Conservation (phyloP, 176 grass and related monocot genomes). For the Tillandsia leiboldiana region DNA sequence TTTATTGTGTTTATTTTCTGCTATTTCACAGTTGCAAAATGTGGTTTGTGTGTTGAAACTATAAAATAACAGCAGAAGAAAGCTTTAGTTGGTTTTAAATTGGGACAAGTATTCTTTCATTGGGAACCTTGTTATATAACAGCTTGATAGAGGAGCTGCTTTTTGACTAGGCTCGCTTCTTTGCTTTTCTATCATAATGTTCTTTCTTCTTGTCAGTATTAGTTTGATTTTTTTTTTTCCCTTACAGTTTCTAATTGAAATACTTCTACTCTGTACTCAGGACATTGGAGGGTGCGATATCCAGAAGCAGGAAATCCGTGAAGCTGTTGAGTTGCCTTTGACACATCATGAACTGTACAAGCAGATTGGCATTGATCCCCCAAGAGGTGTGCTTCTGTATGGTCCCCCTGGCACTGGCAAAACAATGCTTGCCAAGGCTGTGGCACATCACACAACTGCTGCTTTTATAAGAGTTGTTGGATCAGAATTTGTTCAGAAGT, state of each 20-base stretch:
- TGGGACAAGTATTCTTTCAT: not conserved
- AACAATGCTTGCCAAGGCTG: conserved; percentile 96
- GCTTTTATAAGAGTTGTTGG: conserved; percentile 94
- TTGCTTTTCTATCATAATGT: not conserved
- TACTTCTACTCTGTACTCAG: conserved; percentile 35
- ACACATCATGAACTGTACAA: conserved; percentile 94
- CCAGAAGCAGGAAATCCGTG: conserved; percentile 95
- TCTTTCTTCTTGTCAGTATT: not conserved
- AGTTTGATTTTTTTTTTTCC: not conserved
- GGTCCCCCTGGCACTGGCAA: conserved; percentile 90
- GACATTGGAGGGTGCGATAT: conserved; percentile 99
- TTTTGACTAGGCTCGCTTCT: not conserved
- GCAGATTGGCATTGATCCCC: conserved; percentile 96
- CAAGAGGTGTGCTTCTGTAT: conserved; percentile 89
- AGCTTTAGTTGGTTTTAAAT: not conserved
- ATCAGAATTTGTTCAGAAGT: conserved; percentile 96
- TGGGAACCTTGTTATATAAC: not conserved
- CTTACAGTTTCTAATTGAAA: not conserved
- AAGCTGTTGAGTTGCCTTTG: conserved; percentile 90
- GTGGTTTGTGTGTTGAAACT: too few species aligned
- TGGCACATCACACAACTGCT: conserved; percentile 88
- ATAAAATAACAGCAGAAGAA: too few species aligned
- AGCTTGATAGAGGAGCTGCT: not conserved
- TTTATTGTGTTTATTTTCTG: too few species aligned
- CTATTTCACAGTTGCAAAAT: too few species aligned